phyloP scores from a whole-genome alignment of 1,284 basidiomycete species.

The Trichosporon sp. region DNA sequence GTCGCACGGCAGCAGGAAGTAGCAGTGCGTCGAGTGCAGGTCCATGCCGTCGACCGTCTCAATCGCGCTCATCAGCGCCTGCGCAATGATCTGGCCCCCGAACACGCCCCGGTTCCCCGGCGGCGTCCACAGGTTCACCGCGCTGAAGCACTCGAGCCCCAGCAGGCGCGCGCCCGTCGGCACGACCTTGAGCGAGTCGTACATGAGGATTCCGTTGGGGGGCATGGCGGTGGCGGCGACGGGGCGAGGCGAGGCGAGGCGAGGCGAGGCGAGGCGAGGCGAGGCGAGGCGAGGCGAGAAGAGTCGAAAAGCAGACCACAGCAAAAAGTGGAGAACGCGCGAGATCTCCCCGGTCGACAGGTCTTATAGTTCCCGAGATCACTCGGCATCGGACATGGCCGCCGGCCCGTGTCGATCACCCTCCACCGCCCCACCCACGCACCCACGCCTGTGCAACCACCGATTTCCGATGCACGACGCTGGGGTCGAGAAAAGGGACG shows the following conservation, averaged over 20 bases:
- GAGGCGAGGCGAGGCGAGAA: background rate
- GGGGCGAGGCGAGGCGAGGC: background rate
- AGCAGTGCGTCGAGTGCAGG: slow-evolving; percentile 54
- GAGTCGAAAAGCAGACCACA: background rate
- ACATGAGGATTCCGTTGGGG: background rate
- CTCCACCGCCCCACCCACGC: background rate
- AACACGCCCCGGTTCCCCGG: slow-evolving; percentile 69
- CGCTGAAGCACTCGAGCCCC: slow-evolving; percentile 55
- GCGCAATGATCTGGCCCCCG: slow-evolving; percentile 80
- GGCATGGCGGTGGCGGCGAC: background rate
- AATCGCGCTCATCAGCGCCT: slow-evolving; percentile 73
- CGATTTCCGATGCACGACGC: background rate
- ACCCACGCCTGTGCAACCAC: background rate
- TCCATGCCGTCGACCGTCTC: slow-evolving; percentile 65
- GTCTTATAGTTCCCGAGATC: background rate
- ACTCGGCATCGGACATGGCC: background rate
- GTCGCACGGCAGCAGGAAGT: slow-evolving; percentile 52
- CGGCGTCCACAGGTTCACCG: slow-evolving; percentile 67
- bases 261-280: background rate
- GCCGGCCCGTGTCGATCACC: background rate
- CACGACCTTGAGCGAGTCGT: background rate
- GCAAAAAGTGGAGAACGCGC: background rate
- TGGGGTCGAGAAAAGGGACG: no score
- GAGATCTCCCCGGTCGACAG: background rate
- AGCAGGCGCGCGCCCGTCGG: slow-evolving; percentile 7